Base-by-base conservation (phyloP, 352 stramenopile genomes). In the Phytophthora pini region DNA sequence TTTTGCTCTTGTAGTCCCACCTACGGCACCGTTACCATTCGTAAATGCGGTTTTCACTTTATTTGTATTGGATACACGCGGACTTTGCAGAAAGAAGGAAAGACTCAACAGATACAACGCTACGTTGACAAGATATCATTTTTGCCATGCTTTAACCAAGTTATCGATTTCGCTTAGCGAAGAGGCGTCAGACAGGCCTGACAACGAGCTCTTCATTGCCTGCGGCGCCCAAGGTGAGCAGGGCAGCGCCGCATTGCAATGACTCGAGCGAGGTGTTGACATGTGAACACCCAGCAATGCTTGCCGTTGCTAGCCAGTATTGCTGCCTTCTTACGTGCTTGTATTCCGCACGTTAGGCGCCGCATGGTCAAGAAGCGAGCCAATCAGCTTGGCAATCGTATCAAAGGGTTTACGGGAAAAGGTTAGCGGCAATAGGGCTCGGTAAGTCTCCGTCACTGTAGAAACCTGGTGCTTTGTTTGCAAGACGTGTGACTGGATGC, bases 81-180 rank as follows among this genome's bases (percentile, higher is more conserved):
- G 61, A 63, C 53, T 49, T 63, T 56, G 9, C 5, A n/a, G 43
- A 62, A 17, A 39, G 53, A n/a, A 38, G 55, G 31, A 47, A 66
- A 56, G 48, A 36, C 47, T 65, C 22, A 32, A 13, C 26, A 50
- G 12, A 43, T 11, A 52, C 26, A 24, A 61, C 47, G 48, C 49
- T 15, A 61, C 62, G 62, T 65, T 65, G 62, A 3, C 38, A 27
- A 56, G 56, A 70, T 61, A 61, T 70, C 62, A 70, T 36, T 36
- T 36, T 36, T 36, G 3, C 34, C 46, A 64, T 69, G 64, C 36
- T 64, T 46, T 24, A 69, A 58, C 4, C 45, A 63, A 59, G 53
- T 64, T 26, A 47, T 6, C 4, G 1, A 11, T 58, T 26, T 34
- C 17, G 24, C 29, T 36, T 12, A 9, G 15, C 34, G 49, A 56